Evolutionary conservation across 2,329 filamentous ascomycete genomes (phyloP).

Genomic region (Thelonectria blattea): DNA sequence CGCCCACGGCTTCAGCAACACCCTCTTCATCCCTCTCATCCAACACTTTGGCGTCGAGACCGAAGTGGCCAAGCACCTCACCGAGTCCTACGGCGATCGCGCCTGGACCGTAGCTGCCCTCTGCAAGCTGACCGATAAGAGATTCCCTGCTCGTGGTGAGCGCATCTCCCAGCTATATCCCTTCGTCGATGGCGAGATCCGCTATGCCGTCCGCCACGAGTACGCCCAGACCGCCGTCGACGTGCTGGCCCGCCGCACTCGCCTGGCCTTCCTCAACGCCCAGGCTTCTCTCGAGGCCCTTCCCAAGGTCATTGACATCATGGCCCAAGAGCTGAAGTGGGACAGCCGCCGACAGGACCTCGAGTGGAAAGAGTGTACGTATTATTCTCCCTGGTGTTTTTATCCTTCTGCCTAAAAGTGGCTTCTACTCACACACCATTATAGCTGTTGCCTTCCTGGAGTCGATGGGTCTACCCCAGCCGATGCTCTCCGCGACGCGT

Average conservation of each 20-base stretch:
- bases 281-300: slow-evolving; percentile 88
- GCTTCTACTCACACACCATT: neutral
- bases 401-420: slow-evolving; percentile 12
- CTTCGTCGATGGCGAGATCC: slow-evolving; percentile 89
- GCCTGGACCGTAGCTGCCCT: slow-evolving; percentile 89
- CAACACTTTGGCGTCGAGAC: slow-evolving; percentile 93
- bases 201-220: slow-evolving; percentile 86
- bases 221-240: slow-evolving; percentile 92
- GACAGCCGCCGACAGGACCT: slow-evolving; percentile 71
- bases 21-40: slow-evolving; percentile 92
- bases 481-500: slow-evolving; percentile 62
- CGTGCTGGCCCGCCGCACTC: slow-evolving; percentile 82
- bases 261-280: slow-evolving; percentile 89
- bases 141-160: slow-evolving; percentile 83
- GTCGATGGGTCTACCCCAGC: slow-evolving; percentile 69
- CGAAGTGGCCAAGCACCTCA: slow-evolving; percentile 88
- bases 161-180: slow-evolving; percentile 83
- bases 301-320: slow-evolving; percentile 85
- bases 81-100: slow-evolving; percentile 86
- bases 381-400: neutral
- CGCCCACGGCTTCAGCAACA: slow-evolving; percentile 85
- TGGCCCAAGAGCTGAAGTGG: slow-evolving; percentile 86
- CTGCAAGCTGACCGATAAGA: slow-evolving; percentile 74
- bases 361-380: slow-evolving; percentile 80
- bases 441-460: slow-evolving; percentile 65